Base-by-base conservation (phyloP, 768 basidiomycete genomes). In the Lactarius deliciosus region DNA sequence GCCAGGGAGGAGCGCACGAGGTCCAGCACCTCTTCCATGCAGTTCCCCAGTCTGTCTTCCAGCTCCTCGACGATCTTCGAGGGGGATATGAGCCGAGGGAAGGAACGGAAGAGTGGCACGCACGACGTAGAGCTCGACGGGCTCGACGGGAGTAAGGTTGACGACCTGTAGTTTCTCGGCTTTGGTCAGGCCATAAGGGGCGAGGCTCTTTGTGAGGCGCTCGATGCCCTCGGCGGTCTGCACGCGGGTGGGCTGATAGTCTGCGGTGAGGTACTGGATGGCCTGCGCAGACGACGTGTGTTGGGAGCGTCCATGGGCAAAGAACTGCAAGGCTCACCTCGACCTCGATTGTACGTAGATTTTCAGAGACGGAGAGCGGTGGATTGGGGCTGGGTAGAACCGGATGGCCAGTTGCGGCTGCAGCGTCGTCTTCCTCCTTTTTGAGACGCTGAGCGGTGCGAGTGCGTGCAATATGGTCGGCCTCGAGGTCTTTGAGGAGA, bases 81-180 rank as follows among this genome's bases (percentile, higher is more conserved):
- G 15, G 54, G 16, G 5, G 30, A 7, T 47, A 10, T 25, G 56
- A 58, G n/a, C n/a, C 41, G 55, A 59, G 28, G 9, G 38, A 40
- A 61, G 45, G 20, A 15, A 34, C 43, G 22, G 15, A 38, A 38
- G 28, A 60, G 25, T n/a, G 41, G 66, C 34, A 83, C 92, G 56
- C 70, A 96, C 94, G 64, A 92, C 90, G 73, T 97, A 96, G 30
- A 97, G 85, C 74, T 95, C 92, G 30, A 96, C 92, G 0, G 87
- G 80, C 57, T 86, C 82, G 8, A 85, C 88, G 2, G 96, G 96
- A 0, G 88, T 89, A 6, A 96, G 81, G 73, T 98, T 97, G n/a
- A 93, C 88, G 41, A 97, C 82, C 73, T 96, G 93, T 3, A 97
- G 81, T 73, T 95, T 94, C 80, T 98, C 96, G 3, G 90, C 86